Base-by-base conservation (phyloP, 495 filamentous ascomycete genomes). In the Chaetomium fimeti region DNA sequence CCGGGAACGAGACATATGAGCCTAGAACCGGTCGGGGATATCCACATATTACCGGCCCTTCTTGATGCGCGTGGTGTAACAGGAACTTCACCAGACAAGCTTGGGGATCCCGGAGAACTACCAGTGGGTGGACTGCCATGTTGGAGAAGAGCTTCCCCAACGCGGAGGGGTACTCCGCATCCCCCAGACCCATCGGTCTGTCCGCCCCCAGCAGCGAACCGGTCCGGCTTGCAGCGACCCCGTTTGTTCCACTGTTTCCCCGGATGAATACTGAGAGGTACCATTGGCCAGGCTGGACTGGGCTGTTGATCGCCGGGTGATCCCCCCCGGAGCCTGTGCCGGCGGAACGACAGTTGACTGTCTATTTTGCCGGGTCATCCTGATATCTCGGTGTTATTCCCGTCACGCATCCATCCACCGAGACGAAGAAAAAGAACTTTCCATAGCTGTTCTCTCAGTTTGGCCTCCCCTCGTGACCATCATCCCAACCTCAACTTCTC, bases 1-100 rank as follows among this genome's bases (percentile, higher is more conserved):
- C 60, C 63, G 63, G 63, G 63, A 62, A 58, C 58, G 38, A 11
- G 58, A 7, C 58, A 51, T 36, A 60, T 60, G 58, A 68, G 57
- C n/a, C 51, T 20, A 51, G 51, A 51, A 51, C 58, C 29, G 24
- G 56, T 15, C 45, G 18, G 45, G 12, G 45, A 38, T 22, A 16
- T 49, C 58, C 47, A 60, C 58, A 60, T 60, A 18, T 38, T 51
- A 24, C 29, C 20, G 54, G n/a, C 45, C 28, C 58, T 60, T 51
- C 7, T 51, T 49, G 58, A 28, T 43, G 15, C 15, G 7, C 15
- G 28, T 13, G 7, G 47, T 40, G 48, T 12, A 52, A 42, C 47
- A 38, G 11, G 27, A 32, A 25, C 16, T 20, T 13, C 12, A 9
- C 27, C 18, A 51, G 28, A 24, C 28, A 51, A 20, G 38, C 4